Evolutionary conservation across 768 basidiomycete species (phyloP).

Genomic region (Gymnopilus dilepis): DNA sequence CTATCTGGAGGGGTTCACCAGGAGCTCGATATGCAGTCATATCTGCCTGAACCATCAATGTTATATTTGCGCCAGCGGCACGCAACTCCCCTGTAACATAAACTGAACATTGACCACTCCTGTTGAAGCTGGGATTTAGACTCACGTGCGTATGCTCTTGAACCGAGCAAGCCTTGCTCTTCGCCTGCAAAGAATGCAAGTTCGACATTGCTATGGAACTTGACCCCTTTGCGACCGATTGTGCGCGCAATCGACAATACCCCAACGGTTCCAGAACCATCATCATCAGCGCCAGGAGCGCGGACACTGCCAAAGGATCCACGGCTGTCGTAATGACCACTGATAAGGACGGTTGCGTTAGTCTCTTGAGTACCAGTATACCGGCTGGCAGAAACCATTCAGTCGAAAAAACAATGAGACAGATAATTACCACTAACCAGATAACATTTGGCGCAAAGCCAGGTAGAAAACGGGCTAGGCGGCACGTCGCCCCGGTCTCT

Average conservation of each 20-base stretch:
- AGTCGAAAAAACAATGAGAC: neutral
- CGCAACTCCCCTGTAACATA: constrained; percentile 60
- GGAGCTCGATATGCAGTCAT: constrained; percentile 88
- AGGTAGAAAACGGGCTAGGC: constrained; percentile 62
- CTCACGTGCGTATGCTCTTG: constrained; percentile 79
- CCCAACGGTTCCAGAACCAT: constrained; percentile 65
- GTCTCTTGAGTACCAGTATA: constrained; percentile 62
- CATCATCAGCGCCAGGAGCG: constrained; percentile 61
- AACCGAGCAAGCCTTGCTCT: constrained; percentile 88
- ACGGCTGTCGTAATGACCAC: constrained; percentile 90
- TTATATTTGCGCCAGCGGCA: constrained; percentile 63
- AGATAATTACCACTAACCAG: constrained; percentile 55
- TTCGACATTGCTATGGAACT: constrained; percentile 79
- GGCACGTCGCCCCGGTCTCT: constrained; percentile 75
- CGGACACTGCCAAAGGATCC: constrained; percentile 83
- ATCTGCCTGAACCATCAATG: constrained; percentile 89
- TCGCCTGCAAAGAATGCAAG: constrained; percentile 89
- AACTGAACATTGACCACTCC: constrained; percentile 2
- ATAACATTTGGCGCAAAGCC: constrained; percentile 90
- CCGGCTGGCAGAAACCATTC: constrained; percentile 45
- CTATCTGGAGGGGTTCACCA: constrained; percentile 83
- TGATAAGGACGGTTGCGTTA: constrained; percentile 71
- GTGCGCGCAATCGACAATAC: constrained; percentile 82
- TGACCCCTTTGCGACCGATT: constrained; percentile 67
- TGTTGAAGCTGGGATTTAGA: constrained; percentile 10